These are phyloP conservation scores for Dacryopinax primogenitus DNA, from an alignment of 768 basidiomycete species.

Conservation along the genomic window DNA sequence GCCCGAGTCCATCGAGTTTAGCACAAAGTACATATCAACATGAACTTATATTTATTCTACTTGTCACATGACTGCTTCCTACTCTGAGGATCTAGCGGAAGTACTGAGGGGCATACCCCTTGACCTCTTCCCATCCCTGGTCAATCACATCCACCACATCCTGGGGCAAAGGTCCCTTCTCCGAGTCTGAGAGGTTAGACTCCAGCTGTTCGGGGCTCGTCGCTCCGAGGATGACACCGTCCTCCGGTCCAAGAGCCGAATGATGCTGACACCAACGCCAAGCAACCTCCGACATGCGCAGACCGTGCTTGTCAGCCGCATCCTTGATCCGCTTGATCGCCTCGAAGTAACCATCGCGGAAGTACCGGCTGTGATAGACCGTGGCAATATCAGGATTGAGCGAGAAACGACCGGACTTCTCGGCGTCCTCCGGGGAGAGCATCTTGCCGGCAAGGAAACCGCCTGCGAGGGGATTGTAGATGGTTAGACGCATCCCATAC, in stretches of 20 bases:
- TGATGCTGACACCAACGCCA: conserved; percentile 52
- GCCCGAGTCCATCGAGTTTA: background rate
- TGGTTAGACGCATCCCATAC: conserved; percentile 43
- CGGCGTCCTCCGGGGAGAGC: conserved; percentile 8
- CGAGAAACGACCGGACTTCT: conserved; percentile 7
- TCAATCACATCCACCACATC: conserved; percentile 41
- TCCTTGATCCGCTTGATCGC: conserved; percentile 33
- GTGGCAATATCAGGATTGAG: conserved; percentile 24
- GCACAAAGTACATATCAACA: background rate
- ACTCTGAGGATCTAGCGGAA: background rate
- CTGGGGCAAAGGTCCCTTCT: conserved; percentile 43
- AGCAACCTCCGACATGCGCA: conserved; percentile 43
- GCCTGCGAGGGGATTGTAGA: conserved; percentile 44
- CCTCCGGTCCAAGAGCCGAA: conserved; percentile 29
- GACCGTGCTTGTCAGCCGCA: conserved; percentile 29
- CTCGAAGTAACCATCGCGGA: conserved; percentile 34
- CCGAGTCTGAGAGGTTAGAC: conserved; percentile 23
- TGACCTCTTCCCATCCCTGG: conserved; percentile 34
- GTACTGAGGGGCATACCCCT: conserved; percentile 6
- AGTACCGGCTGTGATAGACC: conserved; percentile 36
- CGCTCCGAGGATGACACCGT: conserved; percentile 21
- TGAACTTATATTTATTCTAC: background rate
- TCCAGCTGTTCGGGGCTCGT: conserved; percentile 24
- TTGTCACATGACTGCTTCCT: background rate
- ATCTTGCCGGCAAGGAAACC: conserved; percentile 1